Evolutionary conservation across 2,329 filamentous ascomycete genomes (phyloP).

Genomic region (Juglanconis oblonga): DNA sequence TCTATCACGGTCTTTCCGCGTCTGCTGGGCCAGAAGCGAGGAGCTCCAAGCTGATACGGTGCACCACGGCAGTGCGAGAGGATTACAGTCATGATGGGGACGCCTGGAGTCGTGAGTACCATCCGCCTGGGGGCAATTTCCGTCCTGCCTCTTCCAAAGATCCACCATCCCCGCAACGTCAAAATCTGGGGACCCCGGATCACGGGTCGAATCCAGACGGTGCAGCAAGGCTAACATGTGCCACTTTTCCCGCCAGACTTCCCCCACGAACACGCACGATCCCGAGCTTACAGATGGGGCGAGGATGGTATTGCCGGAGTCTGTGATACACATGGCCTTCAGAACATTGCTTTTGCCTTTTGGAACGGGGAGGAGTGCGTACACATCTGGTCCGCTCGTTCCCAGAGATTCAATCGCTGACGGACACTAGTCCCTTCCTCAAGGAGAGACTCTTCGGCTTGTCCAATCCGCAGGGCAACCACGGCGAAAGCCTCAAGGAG

Average conservation of each 20-base stretch:
- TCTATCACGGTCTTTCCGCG: slow-evolving; percentile 13
- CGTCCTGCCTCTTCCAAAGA: neutral
- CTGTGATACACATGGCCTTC: slow-evolving; percentile 81
- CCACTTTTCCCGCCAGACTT: slow-evolving; percentile 63
- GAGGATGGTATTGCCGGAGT: slow-evolving; percentile 97
- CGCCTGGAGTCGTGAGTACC: slow-evolving; percentile 87
- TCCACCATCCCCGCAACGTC: slow-evolving; percentile 18
- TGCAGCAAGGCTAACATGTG: slow-evolving; percentile 25
- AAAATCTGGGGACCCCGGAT: slow-evolving; percentile 12
- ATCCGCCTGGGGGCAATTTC: neutral
- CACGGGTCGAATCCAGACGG: slow-evolving; percentile 16
- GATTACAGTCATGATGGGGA: slow-evolving; percentile 89
- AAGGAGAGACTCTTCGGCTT: slow-evolving; percentile 95
- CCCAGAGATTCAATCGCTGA: slow-evolving; percentile 34
- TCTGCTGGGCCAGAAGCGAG: slow-evolving; percentile 6
- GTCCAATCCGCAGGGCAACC: slow-evolving; percentile 94
- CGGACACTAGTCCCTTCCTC: slow-evolving; percentile 68
- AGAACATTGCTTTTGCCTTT: slow-evolving; percentile 94
- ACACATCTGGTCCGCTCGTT: neutral
- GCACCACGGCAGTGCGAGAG: slow-evolving; percentile 65
- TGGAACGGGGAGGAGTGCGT: slow-evolving; percentile 94
- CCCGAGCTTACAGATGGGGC: slow-evolving; percentile 88
- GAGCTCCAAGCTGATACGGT: slow-evolving; percentile 13
- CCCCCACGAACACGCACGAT: slow-evolving; percentile 86
- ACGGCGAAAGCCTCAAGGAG: slow-evolving; percentile 96